phyloP scores from a whole-genome alignment of 2,329 filamentous ascomycete species.

The Nemania diffusa region DNA sequence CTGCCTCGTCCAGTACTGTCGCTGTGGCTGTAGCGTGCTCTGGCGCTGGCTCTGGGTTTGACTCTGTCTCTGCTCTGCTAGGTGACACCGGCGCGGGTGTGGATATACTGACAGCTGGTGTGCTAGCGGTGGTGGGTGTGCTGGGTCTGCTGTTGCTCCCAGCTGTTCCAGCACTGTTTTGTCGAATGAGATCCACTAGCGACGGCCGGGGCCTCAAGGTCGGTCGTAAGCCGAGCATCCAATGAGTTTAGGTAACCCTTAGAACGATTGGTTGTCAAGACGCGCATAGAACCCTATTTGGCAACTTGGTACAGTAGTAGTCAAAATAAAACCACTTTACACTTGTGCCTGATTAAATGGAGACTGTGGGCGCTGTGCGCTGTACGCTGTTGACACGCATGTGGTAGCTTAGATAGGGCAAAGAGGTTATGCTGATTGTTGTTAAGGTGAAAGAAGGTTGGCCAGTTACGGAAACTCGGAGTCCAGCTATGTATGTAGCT shows the following conservation, averaged over 20 bases:
- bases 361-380: not conserved
- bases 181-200: slow-evolving; percentile 61
- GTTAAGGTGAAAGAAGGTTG: slow-evolving; percentile 25
- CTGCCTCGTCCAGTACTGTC: slow-evolving; percentile 21
- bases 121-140: slow-evolving; percentile 28
- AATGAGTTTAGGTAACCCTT: slow-evolving; percentile 38
- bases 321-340: not conserved
- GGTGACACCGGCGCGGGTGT: slow-evolving; percentile 44
- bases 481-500: not conserved
- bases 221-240: slow-evolving; percentile 63
- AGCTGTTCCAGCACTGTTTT: slow-evolving; percentile 29
- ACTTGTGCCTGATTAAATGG: slow-evolving; percentile 6
- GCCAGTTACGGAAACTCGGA: slow-evolving; percentile 17
- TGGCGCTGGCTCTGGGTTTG: slow-evolving; percentile 3
- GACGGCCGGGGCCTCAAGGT: slow-evolving; percentile 64
- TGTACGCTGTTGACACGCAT: not conserved
- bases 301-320: not conserved
- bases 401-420: too few species aligned
- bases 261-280: slow-evolving; percentile 22
- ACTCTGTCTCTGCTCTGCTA: slow-evolving; percentile 20
- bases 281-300: slow-evolving; percentile 1
- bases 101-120: slow-evolving; percentile 30
- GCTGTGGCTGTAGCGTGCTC: slow-evolving; percentile 30
- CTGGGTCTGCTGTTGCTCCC: slow-evolving; percentile 29
- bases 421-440: slow-evolving; percentile 12